Conservation (phyloP, 2,329 filamentous ascomycete species). For the Neobulgaria alba region DNA sequence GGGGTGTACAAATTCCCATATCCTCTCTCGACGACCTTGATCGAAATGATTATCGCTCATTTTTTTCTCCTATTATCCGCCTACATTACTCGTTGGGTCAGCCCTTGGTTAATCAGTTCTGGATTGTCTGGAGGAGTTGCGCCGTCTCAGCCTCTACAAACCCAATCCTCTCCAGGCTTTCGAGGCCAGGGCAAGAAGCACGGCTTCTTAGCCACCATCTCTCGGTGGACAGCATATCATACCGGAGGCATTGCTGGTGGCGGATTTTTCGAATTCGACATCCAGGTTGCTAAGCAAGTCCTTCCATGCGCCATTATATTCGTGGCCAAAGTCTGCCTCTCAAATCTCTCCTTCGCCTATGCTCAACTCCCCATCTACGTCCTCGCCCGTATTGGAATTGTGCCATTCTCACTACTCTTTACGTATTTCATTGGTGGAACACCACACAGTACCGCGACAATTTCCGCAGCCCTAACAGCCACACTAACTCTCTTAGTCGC, state of each 20-base stretch:
- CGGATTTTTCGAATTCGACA: conserved; percentile 44
- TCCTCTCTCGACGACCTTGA: conserved; percentile 40
- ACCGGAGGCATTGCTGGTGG: conserved; percentile 43
- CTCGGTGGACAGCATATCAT: conserved; percentile 22
- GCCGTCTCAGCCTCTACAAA: conserved; percentile 35
- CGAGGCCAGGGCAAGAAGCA: conserved; percentile 22
- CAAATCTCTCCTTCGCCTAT: conserved; percentile 46
- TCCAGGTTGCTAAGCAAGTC: conserved; percentile 36
- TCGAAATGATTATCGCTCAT: conserved; percentile 43
- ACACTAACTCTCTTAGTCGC: conserved; percentile 43
- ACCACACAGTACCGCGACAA: conserved; percentile 37
- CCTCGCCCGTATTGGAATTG: conserved; percentile 41
- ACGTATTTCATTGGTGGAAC: conserved; percentile 38
- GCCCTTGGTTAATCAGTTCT: conserved; percentile 30
- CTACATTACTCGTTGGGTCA: conserved; percentile 38
- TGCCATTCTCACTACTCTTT: conserved; percentile 40
- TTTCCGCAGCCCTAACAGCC: conserved; percentile 41
- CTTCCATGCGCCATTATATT: conserved; percentile 41
- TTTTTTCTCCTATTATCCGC: conserved; percentile 38
- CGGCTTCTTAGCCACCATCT: conserved; percentile 23
- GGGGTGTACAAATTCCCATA: conserved; percentile 44
- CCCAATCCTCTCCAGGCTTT: conserved; percentile 21
- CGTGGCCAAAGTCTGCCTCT: conserved; percentile 40
- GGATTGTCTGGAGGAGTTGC: conserved; percentile 34
- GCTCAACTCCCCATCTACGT: conserved; percentile 43